Percentiles rank a stretch among this genome's conserved stretches.
Conservation (phyloP, 768 basidiomycete genomes). For the Botryobasidium botryosum region DNA sequence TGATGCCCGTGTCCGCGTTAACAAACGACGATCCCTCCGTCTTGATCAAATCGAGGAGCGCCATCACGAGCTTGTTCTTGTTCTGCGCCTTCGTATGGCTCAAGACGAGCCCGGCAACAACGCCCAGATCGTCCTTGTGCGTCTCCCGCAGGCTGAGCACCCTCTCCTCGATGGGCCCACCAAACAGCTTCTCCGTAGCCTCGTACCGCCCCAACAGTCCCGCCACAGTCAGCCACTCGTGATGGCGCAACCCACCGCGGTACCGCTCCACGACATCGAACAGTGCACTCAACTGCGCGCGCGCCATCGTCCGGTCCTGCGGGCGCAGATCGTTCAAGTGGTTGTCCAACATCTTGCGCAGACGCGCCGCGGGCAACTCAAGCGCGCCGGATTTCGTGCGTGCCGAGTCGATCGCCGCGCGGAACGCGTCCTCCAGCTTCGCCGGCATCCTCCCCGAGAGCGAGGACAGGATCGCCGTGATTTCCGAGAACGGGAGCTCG, state of each 20-base stretch:
- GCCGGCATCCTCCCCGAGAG: slow-evolving; percentile 85
- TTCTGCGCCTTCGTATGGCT: slow-evolving; percentile 92
- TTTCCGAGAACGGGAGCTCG: slow-evolving; percentile 79
- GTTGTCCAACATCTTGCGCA: slow-evolving; percentile 76
- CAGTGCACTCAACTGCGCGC: slow-evolving; percentile 49
- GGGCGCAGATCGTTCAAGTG: slow-evolving; percentile 67
- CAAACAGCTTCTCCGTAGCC: slow-evolving; percentile 80
- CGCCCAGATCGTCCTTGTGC: slow-evolving; percentile 82
- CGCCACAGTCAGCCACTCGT: slow-evolving; percentile 69
- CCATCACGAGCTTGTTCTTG: slow-evolving; percentile 77
- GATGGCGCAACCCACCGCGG: slow-evolving; percentile 63
- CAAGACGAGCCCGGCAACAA: slow-evolving; percentile 69
- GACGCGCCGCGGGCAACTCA: slow-evolving; percentile 81
- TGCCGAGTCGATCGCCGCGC: slow-evolving; percentile 57
- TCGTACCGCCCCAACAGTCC: slow-evolving; percentile 62
- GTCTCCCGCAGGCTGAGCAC: slow-evolving; percentile 82
- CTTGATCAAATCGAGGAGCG: slow-evolving; percentile 83
- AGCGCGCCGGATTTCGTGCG: slow-evolving; percentile 49
- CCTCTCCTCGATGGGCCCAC: slow-evolving; percentile 84
- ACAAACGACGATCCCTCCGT: slow-evolving; percentile 57
- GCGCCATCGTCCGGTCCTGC: slow-evolving; percentile 68
- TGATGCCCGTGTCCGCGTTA: slow-evolving; percentile 53
- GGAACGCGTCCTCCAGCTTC: slow-evolving; percentile 77
- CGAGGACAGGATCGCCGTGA: slow-evolving; percentile 64
- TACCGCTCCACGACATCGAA: slow-evolving; percentile 67